Base-by-base conservation (phyloP, 2,329 filamentous ascomycete species). In the Alternaria sp. region DNA sequence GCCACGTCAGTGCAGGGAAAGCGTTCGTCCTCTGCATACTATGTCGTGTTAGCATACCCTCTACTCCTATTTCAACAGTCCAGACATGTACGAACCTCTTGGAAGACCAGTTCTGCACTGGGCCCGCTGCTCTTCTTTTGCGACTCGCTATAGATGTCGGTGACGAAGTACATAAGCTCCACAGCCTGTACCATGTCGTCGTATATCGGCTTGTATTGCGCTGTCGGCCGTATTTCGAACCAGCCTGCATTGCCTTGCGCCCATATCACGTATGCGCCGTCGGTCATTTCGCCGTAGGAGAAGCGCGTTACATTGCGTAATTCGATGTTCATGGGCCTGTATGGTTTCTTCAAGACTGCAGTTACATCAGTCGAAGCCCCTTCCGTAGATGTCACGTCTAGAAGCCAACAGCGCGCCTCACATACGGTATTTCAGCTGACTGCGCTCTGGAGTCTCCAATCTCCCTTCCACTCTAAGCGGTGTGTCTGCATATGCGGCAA, bases 191-290 rank as follows among this genome's bases (percentile, higher is more conserved):
- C 81, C 81, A 90, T 90, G 46, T 82, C 80, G 29, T 83, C 76
- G 73, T 85, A 88, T 28, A 86, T 85, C 5, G 76, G 67, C 50
- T 78, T 77, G 72, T 91, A 93, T 2, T 77, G 73, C 9, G 79
- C 70, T n/a, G 84, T 79, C 1, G 90, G 88, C 31, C 80, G 80
- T 40, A 92, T 82, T 69, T 88, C 85, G 71, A 86, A 91, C 88
- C 89, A 92, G 42, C 88, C 89, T 11, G 87, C 84, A 53, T 80
- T 74, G 36, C 87, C 87, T 29, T 82, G 80, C 1, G 88, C 86
- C 90, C 90, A 92, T 29, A 90, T 79, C n/a, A 85, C 80, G 4
- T 85, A 81, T 17, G 81, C 79, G 0, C 82, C 82, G 50, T 85
- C 82, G 31, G 89, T 85, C 11, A 87, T 77, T 61, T 81, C 76